Evolutionary conservation across 2,329 filamentous ascomycete species (phyloP).

Genomic region (Moelleriella libera): DNA sequence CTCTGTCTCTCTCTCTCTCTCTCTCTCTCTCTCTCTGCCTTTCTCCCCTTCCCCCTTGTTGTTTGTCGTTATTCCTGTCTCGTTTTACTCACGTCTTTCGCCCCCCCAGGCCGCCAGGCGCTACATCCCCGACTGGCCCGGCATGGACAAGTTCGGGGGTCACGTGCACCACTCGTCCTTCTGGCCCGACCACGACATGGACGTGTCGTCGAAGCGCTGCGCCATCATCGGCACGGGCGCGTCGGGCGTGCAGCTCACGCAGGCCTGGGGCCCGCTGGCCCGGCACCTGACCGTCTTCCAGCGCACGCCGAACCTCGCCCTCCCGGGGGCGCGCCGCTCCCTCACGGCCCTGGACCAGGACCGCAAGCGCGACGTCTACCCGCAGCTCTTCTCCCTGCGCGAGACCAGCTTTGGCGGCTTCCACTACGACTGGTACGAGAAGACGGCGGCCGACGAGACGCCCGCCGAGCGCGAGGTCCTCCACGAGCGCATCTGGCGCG

Average conservation of each 20-base stretch:
- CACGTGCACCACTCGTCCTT: constrained; percentile 44
- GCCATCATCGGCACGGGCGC: constrained; percentile 52
- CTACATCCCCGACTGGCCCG: constrained; percentile 46
- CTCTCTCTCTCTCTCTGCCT: neutral
- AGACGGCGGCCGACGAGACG: constrained; percentile 39
- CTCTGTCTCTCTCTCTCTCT: neutral
- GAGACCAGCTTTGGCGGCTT: constrained; percentile 44
- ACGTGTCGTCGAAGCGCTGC: constrained; percentile 41
- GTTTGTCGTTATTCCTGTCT: neutral
- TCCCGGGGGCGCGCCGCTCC: constrained; percentile 43
- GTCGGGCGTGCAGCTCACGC: constrained; percentile 48
- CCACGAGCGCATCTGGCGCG: constrained; percentile 32
- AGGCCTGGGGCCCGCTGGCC: constrained; percentile 41
- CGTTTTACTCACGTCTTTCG: neutral
- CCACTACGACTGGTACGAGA: constrained; percentile 37
- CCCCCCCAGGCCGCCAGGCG: constrained; percentile 30
- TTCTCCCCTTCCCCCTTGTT: neutral
- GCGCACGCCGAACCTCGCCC: constrained; percentile 49
- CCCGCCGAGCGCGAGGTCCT: constrained; percentile 32
- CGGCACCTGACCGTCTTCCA: constrained; percentile 46
- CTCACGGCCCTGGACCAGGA: constrained; percentile 3
- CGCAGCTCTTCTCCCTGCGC: constrained; percentile 40
- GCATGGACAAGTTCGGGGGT: constrained; percentile 45
- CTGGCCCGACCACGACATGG: constrained; percentile 44
- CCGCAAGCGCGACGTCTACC: constrained; percentile 17